Evolutionary conservation across 495 filamentous ascomycete genomes (phyloP).

Genomic region (Aspergillus avenaceus): DNA sequence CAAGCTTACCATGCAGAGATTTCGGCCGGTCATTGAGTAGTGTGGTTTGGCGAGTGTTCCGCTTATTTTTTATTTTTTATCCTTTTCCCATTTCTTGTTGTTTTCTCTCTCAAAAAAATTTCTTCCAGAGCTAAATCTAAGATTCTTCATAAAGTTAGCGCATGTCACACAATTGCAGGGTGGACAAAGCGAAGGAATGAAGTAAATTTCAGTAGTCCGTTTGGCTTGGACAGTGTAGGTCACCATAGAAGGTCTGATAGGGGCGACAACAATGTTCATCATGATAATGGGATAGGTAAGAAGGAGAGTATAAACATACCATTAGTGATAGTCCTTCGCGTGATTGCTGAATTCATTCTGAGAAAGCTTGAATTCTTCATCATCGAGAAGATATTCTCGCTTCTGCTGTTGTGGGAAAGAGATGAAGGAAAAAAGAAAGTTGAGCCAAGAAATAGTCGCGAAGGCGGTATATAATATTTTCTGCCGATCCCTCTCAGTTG

Average conservation of each 20-base stretch:
- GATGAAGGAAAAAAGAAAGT: constrained; percentile 24
- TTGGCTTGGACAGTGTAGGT: constrained; percentile 88
- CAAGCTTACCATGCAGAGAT: neutral
- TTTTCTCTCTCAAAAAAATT: too few species aligned
- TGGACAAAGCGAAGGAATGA: constrained; percentile 12
- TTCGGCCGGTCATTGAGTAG: too few species aligned
- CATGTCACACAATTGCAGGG: constrained; percentile 11
- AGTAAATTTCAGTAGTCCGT: constrained; percentile 69
- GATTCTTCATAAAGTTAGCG: constrained; percentile 29
- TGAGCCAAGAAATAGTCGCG: constrained; percentile 22
- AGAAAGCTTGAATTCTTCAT: neutral
- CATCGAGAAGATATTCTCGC: constrained; percentile 4
- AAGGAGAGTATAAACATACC: constrained; percentile 29
- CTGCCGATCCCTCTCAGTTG: constrained; percentile 19
- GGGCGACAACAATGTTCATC: constrained; percentile 92
- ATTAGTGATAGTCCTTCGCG: constrained; percentile 24
- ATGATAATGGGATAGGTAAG: constrained; percentile 38
- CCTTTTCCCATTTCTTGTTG: too few species aligned
- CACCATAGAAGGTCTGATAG: constrained; percentile 86
- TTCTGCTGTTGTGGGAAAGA: constrained; percentile 16
- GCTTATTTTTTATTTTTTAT: too few species aligned
- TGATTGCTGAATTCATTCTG: neutral
- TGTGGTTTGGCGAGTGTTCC: too few species aligned
- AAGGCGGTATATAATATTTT: constrained; percentile 28
- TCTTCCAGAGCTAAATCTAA: constrained; percentile 12